Evolutionary conservation across 495 filamentous ascomycete genomes (phyloP).

Genomic region (Penicillium alfredii): DNA sequence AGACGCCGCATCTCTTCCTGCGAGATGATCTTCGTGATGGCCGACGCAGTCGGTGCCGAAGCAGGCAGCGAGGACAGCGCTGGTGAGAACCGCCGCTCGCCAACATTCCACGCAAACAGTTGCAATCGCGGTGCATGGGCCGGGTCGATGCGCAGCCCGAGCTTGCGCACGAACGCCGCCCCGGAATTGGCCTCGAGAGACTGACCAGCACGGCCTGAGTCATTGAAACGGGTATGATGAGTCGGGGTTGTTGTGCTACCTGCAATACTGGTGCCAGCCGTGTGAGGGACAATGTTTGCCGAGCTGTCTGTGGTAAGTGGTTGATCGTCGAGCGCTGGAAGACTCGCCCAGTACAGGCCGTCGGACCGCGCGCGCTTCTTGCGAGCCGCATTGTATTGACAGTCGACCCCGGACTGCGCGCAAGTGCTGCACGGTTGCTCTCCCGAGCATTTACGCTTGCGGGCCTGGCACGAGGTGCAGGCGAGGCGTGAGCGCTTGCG

Average conservation of each 20-base stretch:
- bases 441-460: conserved; percentile 52
- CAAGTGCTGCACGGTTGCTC: conserved; percentile 48
- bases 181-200: conserved; percentile 50
- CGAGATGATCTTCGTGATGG: conserved; percentile 35
- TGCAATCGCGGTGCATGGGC: conserved; percentile 46
- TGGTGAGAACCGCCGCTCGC: conserved; percentile 30
- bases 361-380: conserved; percentile 25
- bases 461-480: conserved; percentile 45
- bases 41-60: conserved; percentile 6
- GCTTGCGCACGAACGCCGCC: conserved; percentile 47
- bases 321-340: conserved; percentile 12
- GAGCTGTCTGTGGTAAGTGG: conserved; percentile 13
- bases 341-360: conserved; percentile 8
- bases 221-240: conserved; percentile 3
- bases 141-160: conserved; percentile 48
- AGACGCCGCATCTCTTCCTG: conserved; percentile 37
- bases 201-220: conserved; percentile 2
- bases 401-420: conserved; percentile 41
- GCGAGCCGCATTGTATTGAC: conserved; percentile 38
- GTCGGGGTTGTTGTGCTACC: conserved; percentile 9
- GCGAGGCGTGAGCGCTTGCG: conserved; percentile 44
- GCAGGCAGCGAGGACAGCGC: conserved; percentile 5
- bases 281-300: conserved; percentile 1
- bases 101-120: conserved; percentile 53
- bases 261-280: conserved; percentile 1